A percentile compares a stretch with the other conserved stretches of the same genome.
phyloP scores from a whole-genome alignment of 345 rosid species.

The Balakata baccata region DNA sequence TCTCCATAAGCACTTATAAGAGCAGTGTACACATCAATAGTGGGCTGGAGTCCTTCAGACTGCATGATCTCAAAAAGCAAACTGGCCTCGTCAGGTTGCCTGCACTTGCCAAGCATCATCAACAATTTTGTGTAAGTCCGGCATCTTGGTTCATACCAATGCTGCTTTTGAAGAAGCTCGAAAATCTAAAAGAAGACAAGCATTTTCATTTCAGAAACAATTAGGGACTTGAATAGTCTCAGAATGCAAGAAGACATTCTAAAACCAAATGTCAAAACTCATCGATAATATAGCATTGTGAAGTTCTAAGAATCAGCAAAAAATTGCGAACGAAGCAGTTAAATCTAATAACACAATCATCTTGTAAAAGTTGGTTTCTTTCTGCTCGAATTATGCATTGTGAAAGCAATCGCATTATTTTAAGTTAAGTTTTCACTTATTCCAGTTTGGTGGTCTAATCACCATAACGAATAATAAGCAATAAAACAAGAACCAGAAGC shows the following conservation, averaged over 20 bases:
- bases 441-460: not conserved
- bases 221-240: not conserved
- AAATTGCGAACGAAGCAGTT: not conserved
- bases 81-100: constrained; percentile 61
- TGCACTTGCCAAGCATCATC: constrained; percentile 76
- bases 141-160: constrained; percentile 77
- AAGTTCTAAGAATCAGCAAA: not conserved
- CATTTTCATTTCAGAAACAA: constrained; percentile 4
- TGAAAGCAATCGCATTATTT: not conserved
- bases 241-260: not conserved
- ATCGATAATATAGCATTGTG: not conserved
- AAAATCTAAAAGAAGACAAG: constrained; percentile 45
- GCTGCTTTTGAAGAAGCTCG: constrained; percentile 69
- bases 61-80: constrained; percentile 64
- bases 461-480: not conserved
- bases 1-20: constrained; percentile 66
- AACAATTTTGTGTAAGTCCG: constrained; percentile 57
- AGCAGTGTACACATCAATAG: constrained; percentile 75
- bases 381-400: not conserved
- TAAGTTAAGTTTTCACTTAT: not conserved
- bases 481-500: not conserved
- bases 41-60: constrained; percentile 65
- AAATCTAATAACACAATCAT: not conserved
- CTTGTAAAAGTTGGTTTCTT: not conserved
- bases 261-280: not conserved